Base-by-base conservation (phyloP, 441 rosid genomes). In the Kokia cookei region DNA sequence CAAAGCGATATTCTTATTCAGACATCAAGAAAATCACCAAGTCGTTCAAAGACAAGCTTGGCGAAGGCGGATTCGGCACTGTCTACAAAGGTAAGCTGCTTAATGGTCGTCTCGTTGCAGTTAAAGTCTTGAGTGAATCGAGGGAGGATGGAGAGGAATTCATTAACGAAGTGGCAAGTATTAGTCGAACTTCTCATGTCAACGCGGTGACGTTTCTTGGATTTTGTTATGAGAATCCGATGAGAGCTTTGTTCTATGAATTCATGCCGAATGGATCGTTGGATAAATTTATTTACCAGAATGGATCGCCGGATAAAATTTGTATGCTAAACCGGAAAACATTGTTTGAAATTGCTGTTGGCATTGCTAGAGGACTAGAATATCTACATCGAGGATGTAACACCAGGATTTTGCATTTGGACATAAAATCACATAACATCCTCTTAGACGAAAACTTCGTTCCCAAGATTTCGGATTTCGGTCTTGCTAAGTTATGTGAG, bases 401-500 rank as follows among this genome's bases (percentile, higher is more conserved):
- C 78, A 83, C 85, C 3, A 84, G 85, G 63, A 89, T 90, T 48
- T 74, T 90, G 32, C 88, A 87, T 67, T 84, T 90, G 5, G 90
- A 86, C 51, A 87, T 88, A n/a, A 88, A 90, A 17, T 89, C 93
- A 24, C 87, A 86, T 0, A 88, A 86, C 40, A 80, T 86, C 47
- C 80, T 87, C 8, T 58, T 84, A 3, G 85, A 87, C n/a, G 76
- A 80, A 7, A 78, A 80, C 3, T 80, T 89, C 1, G 63, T 63
- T 12, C 86, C 89, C 0, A 85, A 89, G 22, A 84, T 83, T 2
- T 77, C 89, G 0, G 83, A 86, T 69, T 87, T 89, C 22, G 89
- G 86, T 3, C 83, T 87, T 0, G 78, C 87, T 0, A 87, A 84
- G 66, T 76, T 82, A 10, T 81, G 81, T 37, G 69, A 74, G 17